These are phyloP conservation scores for Cornus controversa DNA, from an alignment of 148 eudicot species.

Conservation along the genomic window DNA sequence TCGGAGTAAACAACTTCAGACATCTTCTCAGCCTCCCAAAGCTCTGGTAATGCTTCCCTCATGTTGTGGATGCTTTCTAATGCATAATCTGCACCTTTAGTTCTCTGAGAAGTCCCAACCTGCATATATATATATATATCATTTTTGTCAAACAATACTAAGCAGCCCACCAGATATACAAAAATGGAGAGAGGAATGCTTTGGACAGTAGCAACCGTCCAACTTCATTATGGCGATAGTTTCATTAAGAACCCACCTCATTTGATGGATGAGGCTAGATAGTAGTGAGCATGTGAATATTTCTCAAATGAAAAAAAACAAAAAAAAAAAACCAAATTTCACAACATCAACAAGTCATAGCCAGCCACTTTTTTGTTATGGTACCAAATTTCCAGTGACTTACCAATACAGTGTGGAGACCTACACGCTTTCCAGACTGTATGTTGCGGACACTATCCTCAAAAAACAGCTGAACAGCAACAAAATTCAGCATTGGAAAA, in stretches of 20 bases:
- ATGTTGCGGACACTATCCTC: conserved; percentile 86
- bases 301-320: too few species aligned
- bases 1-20: conserved; percentile 50
- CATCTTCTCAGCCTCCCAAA: conserved; percentile 60
- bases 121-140: conserved; percentile 18
- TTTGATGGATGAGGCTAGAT: too few species aligned
- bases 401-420: conserved; percentile 86
- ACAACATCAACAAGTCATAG: too few species aligned
- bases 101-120: conserved; percentile 78
- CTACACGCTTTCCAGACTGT: conserved; percentile 73
- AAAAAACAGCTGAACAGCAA: conserved; percentile 69
- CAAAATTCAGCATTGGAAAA: background rate
- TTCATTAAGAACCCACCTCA: too few species aligned
- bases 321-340: too few species aligned
- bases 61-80: conserved; percentile 86
- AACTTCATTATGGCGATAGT: too few species aligned
- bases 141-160: background rate
- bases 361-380: too few species aligned
- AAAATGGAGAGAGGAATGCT: too few species aligned
- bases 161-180: too few species aligned
- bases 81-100: conserved; percentile 82
- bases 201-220: too few species aligned
- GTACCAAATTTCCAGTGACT: conserved; percentile 2
- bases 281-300: too few species aligned
- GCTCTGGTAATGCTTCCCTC: conserved; percentile 79